phyloP scores from a whole-genome alignment of 768 basidiomycete genomes.

The Xerocomellus dryophilus region DNA sequence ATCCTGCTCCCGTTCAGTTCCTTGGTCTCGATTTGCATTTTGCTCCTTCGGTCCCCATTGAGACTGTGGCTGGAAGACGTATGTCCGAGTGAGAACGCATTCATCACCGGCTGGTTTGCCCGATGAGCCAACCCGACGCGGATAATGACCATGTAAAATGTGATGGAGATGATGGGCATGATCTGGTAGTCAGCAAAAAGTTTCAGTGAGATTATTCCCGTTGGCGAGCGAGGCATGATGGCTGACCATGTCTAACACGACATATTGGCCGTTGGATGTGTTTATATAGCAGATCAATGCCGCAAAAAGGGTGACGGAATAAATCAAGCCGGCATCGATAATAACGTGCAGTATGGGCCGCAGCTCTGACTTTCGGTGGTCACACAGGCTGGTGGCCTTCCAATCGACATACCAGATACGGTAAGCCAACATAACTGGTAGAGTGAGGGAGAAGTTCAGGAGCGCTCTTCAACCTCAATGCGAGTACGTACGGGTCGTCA shows the following conservation, averaged over 20 bases:
- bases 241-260: constrained; percentile 37
- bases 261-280: constrained; percentile 32
- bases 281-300: constrained; percentile 31
- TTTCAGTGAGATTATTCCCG: not conserved
- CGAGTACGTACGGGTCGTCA: constrained; percentile 28
- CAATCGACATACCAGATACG: constrained; percentile 32
- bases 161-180: constrained; percentile 40
- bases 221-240: not conserved
- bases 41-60: not conserved
- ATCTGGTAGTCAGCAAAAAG: constrained; percentile 21
- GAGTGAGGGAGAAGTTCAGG: not conserved
- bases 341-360: constrained; percentile 28
- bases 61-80: not conserved
- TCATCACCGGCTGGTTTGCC: not conserved
- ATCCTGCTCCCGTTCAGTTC: not conserved
- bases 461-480: not conserved
- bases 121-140: constrained; percentile 29
- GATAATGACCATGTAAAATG: constrained; percentile 43
- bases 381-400: constrained; percentile 15
- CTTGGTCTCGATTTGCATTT: constrained; percentile 5
- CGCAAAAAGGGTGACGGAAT: constrained; percentile 35
- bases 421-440: constrained; percentile 27
- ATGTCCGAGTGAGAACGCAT: not conserved
- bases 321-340: constrained; percentile 38
- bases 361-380: constrained; percentile 5